Percentiles rank a stretch among this genome's conserved stretches.
Evolutionary conservation across 345 rosid species (phyloP).

Genomic region (Eucalyptus erythrocorys): DNA sequence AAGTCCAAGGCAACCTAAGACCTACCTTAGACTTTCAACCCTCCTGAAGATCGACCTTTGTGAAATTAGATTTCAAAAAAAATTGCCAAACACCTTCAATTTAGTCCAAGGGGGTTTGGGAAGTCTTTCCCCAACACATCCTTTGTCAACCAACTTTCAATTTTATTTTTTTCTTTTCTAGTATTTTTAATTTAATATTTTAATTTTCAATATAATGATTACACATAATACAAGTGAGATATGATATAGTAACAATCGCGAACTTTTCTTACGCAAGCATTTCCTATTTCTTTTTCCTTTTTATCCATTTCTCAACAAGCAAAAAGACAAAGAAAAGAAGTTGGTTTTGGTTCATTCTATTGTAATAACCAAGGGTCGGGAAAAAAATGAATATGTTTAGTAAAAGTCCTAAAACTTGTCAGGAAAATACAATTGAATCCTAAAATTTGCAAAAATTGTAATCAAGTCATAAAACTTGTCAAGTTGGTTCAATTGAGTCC

Average conservation of each 20-base stretch:
- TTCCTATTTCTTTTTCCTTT: not conserved
- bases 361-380: not conserved
- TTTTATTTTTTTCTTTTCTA: not conserved
- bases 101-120: too few relatives aligned
- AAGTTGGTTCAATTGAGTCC: too few relatives aligned
- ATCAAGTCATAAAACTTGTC: too few relatives aligned
- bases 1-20: too few relatives aligned
- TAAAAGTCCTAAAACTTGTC: too few relatives aligned
- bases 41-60: too few relatives aligned
- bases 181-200: not conserved
- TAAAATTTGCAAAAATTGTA: too few relatives aligned
- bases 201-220: not conserved
- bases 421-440: too few relatives aligned
- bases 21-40: too few relatives aligned
- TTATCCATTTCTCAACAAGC: not conserved
- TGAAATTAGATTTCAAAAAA: too few relatives aligned
- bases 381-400: accelerated
- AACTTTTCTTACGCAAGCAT: not conserved
- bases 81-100: too few relatives aligned
- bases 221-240: not conserved
- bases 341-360: not conserved
- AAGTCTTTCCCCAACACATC: too few relatives aligned
- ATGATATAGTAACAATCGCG: not conserved
- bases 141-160: not conserved
- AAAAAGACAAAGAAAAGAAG: not conserved